Conservation (phyloP, 495 filamentous ascomycete species). For the Neurospora sublineolata region DNA sequence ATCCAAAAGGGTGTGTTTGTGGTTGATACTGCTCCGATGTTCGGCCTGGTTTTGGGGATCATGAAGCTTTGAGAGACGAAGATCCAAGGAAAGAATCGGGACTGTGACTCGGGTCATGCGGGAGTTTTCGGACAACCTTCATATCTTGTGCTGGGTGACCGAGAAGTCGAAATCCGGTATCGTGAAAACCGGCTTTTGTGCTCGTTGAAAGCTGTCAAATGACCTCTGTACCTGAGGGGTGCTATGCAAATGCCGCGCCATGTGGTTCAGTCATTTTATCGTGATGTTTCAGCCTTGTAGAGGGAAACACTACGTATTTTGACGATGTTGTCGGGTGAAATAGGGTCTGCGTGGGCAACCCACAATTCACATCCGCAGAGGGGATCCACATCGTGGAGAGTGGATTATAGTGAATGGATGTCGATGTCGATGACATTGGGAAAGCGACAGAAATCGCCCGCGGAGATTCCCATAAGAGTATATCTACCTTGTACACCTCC, state of each 20-base stretch:
- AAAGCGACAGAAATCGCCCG: not conserved
- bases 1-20: not conserved
- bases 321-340: not conserved
- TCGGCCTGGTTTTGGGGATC: not conserved
- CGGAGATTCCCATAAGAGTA: not conserved
- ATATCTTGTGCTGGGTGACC: not conserved
- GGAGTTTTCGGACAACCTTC: not conserved
- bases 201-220: not conserved
- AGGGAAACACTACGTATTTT: not conserved
- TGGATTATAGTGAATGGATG: not conserved
- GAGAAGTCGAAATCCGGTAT: not conserved
- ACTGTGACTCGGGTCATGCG: not conserved
- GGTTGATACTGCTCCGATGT: not conserved
- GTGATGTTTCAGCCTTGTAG: not conserved
- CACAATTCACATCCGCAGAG: not conserved
- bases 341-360: not conserved
- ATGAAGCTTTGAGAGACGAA: not conserved
- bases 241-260: not conserved
- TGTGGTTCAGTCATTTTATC: not conserved
- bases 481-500: not conserved
- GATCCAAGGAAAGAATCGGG: not conserved
- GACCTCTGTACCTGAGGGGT: not conserved
- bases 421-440: not conserved
- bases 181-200: not conserved
- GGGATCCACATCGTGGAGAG: not conserved